Evolutionary conservation across 1,284 basidiomycete genomes (phyloP), one percentile per base, ranked within the genome.

Genomic region (Pyrrhoderma noxium): DNA sequence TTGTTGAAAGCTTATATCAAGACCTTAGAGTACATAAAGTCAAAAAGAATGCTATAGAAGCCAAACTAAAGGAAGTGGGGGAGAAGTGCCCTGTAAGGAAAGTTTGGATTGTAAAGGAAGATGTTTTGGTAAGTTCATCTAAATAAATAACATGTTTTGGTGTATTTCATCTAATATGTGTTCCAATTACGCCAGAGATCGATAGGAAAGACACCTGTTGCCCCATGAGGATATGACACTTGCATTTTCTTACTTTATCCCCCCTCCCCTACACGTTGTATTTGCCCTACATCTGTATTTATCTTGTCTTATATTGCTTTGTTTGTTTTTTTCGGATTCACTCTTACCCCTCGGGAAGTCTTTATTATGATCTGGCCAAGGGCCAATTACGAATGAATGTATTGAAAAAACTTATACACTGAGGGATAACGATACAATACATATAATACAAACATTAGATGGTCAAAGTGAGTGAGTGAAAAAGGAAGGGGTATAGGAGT

Each of bases 31-130:
- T 62, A 8, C 68, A 83, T 56, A 82, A 81, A 52, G 76, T 90
- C 52, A 89, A 82, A 71, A 91, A 90, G 71, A 85, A 82, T 45
- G 80, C 85, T 4, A 82, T 91, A 45, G 86, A 89, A 65, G 80
- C 79, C 5, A 90, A 90, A 64, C 70, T 91, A 31, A 73, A 76
- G 47, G 85, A 89, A 62, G 73, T 89, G 11, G 74, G 76, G 14
- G 83, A 83, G 66, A 87, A 86, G 62, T 78, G 77, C 58, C 83
- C 77, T 60, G 73, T 79, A 50, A 76, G 72, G 67, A 87, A 77
- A 63, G 67, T 80, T 54, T 89, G 86, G 86, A 65, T 82, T 31
- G 71, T 89, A 22, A 83, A 80, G 59, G 62, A 70, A 2, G 65
- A 66, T 34, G 58, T 65, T 40, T 62, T 64, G 64, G 70, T 69